Base-by-base conservation (phyloP, 768 basidiomycete species). In the Gyrodon lividus region DNA sequence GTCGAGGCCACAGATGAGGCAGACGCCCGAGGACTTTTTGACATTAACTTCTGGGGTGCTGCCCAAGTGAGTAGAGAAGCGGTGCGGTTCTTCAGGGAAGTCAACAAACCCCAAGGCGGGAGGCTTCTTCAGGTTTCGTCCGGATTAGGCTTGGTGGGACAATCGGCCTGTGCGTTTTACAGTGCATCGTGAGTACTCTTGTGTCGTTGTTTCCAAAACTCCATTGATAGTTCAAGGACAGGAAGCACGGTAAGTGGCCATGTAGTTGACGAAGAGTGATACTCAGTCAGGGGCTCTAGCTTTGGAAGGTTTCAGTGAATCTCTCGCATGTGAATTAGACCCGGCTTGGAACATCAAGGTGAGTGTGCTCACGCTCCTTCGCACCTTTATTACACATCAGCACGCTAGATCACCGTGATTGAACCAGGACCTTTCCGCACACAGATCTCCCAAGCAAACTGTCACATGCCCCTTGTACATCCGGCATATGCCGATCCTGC, bases 41-140 rank as follows among this genome's bases (percentile, higher is more conserved):
- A 77, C 17, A 66, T 72, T 33, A 64, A 72, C 46, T 71, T 67
- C 26, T 71, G 67, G 63, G 68, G 70, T 6, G 62, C 68, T 31
- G 50, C 53, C 0, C 53, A 55, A 30, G 72, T 73, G 28, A 69
- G 56, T 28, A 55, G 51, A 23, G 70, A 65, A 37, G 70, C 72
- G 0, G 55, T 75, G 31, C 47, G 50, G 31, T 61, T 65, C 48
- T 71, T 74, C 55, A 64, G 74, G 17, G 74, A 74, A 16, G 59
- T 64, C 2, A 74, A 74, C 48, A 55, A 65, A 8, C 67, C 72
- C 10, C 51, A 17, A 6, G 71, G 72, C 0, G 74, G 74, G 2
- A 65, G 63, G 14, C 57, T 75, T 1, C 54, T 74, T n/a, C 72
- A 76, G 39, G 45, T 63, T 42, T 69, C 67, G 3, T 72, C 71